Percentiles rank a stretch among this genome's conserved stretches.
Conservation (phyloP, 768 basidiomycete genomes). For the Leccinum uliginosum region DNA sequence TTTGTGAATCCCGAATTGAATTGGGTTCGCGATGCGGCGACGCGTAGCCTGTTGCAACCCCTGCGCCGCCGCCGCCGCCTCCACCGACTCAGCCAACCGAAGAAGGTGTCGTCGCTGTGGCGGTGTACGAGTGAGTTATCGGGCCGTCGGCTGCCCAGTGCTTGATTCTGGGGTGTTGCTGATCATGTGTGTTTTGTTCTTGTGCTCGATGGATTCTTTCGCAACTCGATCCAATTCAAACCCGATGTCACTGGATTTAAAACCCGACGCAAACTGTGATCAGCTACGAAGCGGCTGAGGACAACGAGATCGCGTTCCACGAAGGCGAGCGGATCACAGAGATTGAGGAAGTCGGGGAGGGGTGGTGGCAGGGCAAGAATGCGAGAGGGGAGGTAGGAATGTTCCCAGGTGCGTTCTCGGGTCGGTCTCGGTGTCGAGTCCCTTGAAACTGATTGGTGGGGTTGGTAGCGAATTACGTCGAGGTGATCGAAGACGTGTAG, state of each 20-base stretch:
- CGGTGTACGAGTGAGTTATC: constrained; percentile 61
- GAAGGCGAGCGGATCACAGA: constrained; percentile 78
- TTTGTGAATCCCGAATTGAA: background rate
- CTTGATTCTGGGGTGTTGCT: no score
- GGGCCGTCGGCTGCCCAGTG: no score
- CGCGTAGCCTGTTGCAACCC: constrained; percentile 28
- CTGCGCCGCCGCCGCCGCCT: constrained; percentile 39
- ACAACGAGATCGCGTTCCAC: constrained; percentile 83
- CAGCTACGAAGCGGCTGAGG: constrained; percentile 87
- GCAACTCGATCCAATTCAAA: background rate
- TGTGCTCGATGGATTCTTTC: no score
- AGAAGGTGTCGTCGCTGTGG: constrained; percentile 58
- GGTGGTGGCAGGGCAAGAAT: constrained; percentile 82
- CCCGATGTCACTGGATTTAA: background rate
- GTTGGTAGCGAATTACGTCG: constrained; percentile 17
- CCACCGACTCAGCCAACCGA: constrained; percentile 47
- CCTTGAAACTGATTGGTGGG: background rate
- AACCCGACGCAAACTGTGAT: no score
- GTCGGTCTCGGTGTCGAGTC: background rate
- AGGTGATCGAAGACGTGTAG: constrained; percentile 8
- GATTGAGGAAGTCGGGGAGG: constrained; percentile 77
- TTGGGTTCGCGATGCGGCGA: background rate
- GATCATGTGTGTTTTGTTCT: no score
- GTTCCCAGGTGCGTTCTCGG: constrained; percentile 61
- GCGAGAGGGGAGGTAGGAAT: constrained; percentile 54